Evolutionary conservation across 139 green algal genomes (phyloP).

Genomic region (Auxenochlorella protothecoides): DNA sequence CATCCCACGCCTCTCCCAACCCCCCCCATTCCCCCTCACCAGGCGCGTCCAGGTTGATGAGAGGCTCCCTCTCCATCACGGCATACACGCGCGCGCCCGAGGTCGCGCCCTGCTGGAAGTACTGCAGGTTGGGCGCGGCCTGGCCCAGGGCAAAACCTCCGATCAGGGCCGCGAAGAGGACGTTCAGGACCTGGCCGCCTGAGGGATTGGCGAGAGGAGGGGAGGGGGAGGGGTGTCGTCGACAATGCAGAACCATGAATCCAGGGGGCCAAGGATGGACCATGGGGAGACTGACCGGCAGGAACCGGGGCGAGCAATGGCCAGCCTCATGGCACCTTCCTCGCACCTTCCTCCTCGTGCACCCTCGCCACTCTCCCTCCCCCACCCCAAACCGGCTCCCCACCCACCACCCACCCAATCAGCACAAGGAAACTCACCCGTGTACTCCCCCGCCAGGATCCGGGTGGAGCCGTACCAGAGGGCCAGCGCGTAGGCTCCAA

Average conservation of each 20-base stretch:
- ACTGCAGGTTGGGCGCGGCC: conserved; percentile 30
- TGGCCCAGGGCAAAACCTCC: conserved; percentile 54
- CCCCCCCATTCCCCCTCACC: not conserved
- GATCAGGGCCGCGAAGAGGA: conserved; percentile 68
- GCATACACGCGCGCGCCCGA: conserved; percentile 50
- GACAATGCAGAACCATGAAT: too few relatives aligned
- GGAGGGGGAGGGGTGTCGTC: too few relatives aligned
- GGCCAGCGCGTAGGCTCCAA: conserved; percentile 48
- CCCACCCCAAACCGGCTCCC: too few relatives aligned
- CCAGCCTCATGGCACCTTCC: too few relatives aligned
- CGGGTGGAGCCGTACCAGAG: conserved; percentile 62
- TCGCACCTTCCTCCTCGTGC: too few relatives aligned
- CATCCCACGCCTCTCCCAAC: too few relatives aligned
- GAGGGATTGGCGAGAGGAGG: not conserved
- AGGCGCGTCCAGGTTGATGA: conserved; percentile 29
- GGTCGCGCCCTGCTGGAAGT: conserved; percentile 27
- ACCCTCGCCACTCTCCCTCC: too few relatives aligned
- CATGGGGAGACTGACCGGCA: too few relatives aligned
- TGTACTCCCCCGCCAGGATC: conserved; percentile 40
- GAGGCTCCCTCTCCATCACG: conserved; percentile 50
- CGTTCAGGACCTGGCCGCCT: conserved; percentile 45
- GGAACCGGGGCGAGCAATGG: too few relatives aligned
- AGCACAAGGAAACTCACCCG: conserved; percentile 11
- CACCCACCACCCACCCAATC: too few relatives aligned
- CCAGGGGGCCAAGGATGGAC: too few relatives aligned